These are phyloP conservation scores for Boletellus emodensis DNA, from an alignment of 768 basidiomycete genomes.

Conservation along the genomic window DNA sequence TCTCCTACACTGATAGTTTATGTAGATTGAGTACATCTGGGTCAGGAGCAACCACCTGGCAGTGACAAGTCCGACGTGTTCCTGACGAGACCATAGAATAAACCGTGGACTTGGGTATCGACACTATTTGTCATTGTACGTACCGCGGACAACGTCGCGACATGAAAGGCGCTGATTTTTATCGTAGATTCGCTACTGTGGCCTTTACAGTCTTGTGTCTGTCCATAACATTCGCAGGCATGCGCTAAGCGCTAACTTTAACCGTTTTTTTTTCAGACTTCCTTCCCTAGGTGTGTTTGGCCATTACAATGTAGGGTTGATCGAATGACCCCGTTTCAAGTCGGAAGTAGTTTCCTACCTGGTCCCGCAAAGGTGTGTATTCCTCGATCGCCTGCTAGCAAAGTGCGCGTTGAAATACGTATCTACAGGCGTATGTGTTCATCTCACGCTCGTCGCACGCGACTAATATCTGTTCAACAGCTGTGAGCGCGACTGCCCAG, in stretches of 20 bases:
- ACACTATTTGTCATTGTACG: not conserved
- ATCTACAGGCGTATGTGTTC: not conserved
- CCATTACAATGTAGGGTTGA: not conserved
- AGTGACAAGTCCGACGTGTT: not conserved
- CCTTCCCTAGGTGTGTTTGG: slow-evolving; percentile 1
- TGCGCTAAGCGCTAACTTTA: not conserved
- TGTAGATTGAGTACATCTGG: not conserved
- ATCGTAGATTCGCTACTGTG: slow-evolving; percentile 4
- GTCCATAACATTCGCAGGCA: not conserved
- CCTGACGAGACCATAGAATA: not conserved
- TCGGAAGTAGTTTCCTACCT: slow-evolving; percentile 9
- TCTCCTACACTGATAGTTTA: not conserved
- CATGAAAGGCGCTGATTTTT: not conserved
- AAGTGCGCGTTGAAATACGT: not conserved
- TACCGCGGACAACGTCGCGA: not conserved
- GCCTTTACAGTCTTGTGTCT: not conserved
- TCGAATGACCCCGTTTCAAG: not conserved
- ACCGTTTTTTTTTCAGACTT: not conserved
- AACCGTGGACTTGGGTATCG: not conserved
- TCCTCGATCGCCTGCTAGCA: no score
- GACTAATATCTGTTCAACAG: not conserved
- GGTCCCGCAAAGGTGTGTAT: not conserved
- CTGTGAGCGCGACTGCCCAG: not conserved
- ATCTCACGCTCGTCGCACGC: not conserved
- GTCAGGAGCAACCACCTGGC: not conserved